phyloP scores from a whole-genome alignment of 1,284 basidiomycete species.

The Neonothopanus nambi region DNA sequence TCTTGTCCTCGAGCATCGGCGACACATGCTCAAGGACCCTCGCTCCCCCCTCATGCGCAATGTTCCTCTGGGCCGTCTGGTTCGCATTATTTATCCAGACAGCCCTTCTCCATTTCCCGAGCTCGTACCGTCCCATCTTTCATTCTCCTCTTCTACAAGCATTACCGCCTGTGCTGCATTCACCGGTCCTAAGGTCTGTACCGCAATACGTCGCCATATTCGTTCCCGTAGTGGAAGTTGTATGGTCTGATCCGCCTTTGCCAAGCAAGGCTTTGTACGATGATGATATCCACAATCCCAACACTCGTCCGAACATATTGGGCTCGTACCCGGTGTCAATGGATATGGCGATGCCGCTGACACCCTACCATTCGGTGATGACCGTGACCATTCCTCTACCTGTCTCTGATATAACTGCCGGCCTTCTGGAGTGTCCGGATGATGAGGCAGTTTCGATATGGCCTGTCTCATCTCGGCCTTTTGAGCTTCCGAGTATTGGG shows the following conservation, averaged over 20 bases:
- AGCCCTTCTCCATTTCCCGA: background rate
- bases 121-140: background rate
- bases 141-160: background rate
- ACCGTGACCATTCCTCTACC: background rate
- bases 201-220: background rate
- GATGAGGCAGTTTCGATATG: background rate
- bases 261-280: background rate
- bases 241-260: background rate
- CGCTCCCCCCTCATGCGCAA: background rate
- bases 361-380: background rate
- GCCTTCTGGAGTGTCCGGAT: conserved; percentile 3
- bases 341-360: background rate
- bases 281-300: conserved; percentile 1
- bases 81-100: background rate
- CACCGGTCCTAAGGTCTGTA: background rate
- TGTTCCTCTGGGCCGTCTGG: background rate
- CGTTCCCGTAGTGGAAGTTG: background rate
- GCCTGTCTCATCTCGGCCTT: no score
- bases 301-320: background rate
- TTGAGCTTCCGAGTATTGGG: no score
- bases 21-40: background rate
- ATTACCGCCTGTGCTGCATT: background rate
- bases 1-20: no score
- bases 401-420: background rate
- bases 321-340: background rate